A percentile compares a stretch with the other conserved stretches of the same genome.
phyloP scores from a whole-genome alignment of 2,329 filamentous ascomycete species.

The Drechslerella coelobrocha region DNA sequence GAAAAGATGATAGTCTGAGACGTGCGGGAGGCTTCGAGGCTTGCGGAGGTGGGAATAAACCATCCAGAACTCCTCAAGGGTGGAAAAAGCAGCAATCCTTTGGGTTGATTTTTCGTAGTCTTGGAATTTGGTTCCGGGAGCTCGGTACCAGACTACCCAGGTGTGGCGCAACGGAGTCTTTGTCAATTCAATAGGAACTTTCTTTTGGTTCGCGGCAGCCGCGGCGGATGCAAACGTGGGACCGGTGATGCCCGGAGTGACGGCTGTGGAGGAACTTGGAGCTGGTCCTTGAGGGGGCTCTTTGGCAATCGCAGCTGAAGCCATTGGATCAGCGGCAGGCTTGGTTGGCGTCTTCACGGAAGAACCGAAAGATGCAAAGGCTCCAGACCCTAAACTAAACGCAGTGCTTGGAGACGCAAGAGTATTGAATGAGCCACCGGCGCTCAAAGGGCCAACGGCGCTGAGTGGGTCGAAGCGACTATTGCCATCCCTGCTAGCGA shows the following conservation, averaged over 20 bases:
- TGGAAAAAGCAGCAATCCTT: constrained; percentile 79
- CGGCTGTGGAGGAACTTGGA: constrained; percentile 58
- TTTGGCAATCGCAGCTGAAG: constrained; percentile 62
- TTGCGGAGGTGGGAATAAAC: constrained; percentile 89
- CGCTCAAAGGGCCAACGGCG: constrained; percentile 38
- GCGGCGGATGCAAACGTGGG: constrained; percentile 58
- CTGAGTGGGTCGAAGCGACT: constrained; percentile 45
- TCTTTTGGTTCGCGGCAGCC: constrained; percentile 56
- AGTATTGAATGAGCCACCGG: constrained; percentile 62
- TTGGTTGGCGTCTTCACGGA: constrained; percentile 72
- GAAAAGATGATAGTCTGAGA: constrained; percentile 98
- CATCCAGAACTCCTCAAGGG: constrained; percentile 88
- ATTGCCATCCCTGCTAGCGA: constrained; percentile 35
- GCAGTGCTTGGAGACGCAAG: constrained; percentile 69
- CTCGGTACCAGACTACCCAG: constrained; percentile 97
- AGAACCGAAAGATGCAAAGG: constrained; percentile 85
- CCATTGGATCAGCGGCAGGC: constrained; percentile 32
- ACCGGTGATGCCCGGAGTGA: constrained; percentile 55
- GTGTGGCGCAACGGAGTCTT: constrained; percentile 70
- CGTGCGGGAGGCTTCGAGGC: constrained; percentile 83
- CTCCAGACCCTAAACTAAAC: constrained; percentile 91
- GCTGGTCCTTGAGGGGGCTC: constrained; percentile 68
- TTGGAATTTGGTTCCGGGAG: constrained; percentile 94
- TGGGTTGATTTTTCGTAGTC: constrained; percentile 98
- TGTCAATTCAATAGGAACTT: constrained; percentile 61